Percentiles rank a stretch among this genome's conserved stretches.
phyloP scores from a whole-genome alignment of 78 protist species.

The Dictyostelium purpureum region DNA sequence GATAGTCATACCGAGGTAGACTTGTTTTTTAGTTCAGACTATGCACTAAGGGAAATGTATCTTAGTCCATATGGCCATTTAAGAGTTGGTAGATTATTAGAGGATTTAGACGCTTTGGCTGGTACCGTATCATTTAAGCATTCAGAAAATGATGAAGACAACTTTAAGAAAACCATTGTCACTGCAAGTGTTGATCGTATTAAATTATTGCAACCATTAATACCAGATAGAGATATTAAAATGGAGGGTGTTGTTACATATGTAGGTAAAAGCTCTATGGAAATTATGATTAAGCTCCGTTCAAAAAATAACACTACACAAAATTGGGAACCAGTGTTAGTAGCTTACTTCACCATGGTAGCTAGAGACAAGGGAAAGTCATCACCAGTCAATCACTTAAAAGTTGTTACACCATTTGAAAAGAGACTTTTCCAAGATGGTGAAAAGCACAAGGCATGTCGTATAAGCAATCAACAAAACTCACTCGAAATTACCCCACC shows the following conservation, averaged over 20 bases:
- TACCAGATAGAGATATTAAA: slow-evolving; percentile 67
- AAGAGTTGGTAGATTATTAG: slow-evolving; percentile 69
- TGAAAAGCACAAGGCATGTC: slow-evolving; percentile 20
- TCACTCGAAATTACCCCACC: slow-evolving; percentile 58
- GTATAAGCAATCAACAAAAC: slow-evolving; percentile 7
- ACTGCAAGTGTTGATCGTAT: slow-evolving; percentile 79
- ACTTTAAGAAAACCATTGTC: slow-evolving; percentile 45
- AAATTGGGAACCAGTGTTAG: slow-evolving; percentile 48
- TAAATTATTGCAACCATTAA: slow-evolving; percentile 42
- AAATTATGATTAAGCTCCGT: slow-evolving; percentile 31
- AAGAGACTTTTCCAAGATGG: slow-evolving; percentile 43
- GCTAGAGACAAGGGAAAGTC: slow-evolving; percentile 60
- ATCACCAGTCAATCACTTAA: slow-evolving; percentile 34
- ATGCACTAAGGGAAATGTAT: slow-evolving; percentile 52
- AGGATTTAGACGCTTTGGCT: slow-evolving; percentile 84
- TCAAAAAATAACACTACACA: slow-evolving; percentile 17
- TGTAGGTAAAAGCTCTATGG: slow-evolving; percentile 79
- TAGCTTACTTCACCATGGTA: slow-evolving; percentile 78
- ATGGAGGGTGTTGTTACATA: slow-evolving; percentile 78
- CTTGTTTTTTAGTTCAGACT: slow-evolving; percentile 54
- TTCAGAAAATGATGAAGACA: slow-evolving; percentile 68
- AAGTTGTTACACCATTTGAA: background rate
- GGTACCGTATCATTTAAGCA: slow-evolving; percentile 77
- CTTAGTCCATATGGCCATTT: slow-evolving; percentile 65
- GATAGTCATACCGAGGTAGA: slow-evolving; percentile 55